Evolutionary conservation across 768 basidiomycete genomes (phyloP), one percentile per base, ranked within the genome.

Genomic region (Russula olivacea): DNA sequence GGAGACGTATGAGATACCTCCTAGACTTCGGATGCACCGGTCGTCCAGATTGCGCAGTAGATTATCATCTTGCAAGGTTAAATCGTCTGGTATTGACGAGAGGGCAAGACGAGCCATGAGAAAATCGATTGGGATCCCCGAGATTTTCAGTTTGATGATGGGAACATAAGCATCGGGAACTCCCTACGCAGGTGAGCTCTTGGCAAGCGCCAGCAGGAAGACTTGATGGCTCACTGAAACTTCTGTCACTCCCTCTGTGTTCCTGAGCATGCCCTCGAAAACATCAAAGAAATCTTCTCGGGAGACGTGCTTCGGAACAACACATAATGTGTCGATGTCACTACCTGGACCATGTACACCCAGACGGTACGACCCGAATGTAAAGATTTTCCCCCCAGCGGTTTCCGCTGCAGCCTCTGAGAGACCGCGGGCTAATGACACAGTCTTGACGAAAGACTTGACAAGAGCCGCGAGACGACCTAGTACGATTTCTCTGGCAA

Each of bases 261-360:
- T 85, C 68, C 83, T 84, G 55, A 99, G 77, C 92, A 98, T 91
- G 15, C 84, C 81, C 73, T 93, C 91, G 68, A 99, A 95, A 28
- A 86, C 79, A 0, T 89, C 87, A 72, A 97, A 97, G 78, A 98
- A 98, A 77, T 98, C 95, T 68, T 97, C 94, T 66, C 93, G 83
- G 60, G 88, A 89, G 60, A 98, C 89, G 74, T 98, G 94, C 74
- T 95, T 93, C 8, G 97, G 97, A 41, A 96, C 97, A 40, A 98
- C 96, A 72, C 93, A 91, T 23, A 99, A 77, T n/a, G 95, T 97
- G 78, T 99, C 97, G 73, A 99, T 98, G 83, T 99, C 96, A 54
- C 88, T 81, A 3, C 92, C 90, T 40, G 96, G 97, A 14, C 92
- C 93, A 74, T 98, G 97, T 23, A 98, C 97, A 63, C 97, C 97